These are phyloP conservation scores for Dioszegia hungarica DNA, from an alignment of 768 basidiomycete genomes.

Conservation along the genomic window DNA sequence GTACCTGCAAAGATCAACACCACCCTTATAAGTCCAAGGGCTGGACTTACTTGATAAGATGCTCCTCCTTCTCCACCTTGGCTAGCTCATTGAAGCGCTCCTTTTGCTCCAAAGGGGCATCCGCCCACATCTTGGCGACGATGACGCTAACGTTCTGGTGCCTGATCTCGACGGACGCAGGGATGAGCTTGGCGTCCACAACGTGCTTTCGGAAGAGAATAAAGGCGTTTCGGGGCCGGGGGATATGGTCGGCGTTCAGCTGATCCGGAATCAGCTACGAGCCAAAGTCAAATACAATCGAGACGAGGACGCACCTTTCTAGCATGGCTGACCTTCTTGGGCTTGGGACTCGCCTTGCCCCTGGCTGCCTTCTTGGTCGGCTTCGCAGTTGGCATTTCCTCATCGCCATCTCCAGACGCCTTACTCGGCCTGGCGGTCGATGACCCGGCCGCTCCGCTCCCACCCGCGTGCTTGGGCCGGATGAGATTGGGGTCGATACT, in stretches of 20 bases:
- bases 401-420: conserved; percentile 11
- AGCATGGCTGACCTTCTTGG: conserved; percentile 38
- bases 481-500: conserved; percentile 27
- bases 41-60: conserved; percentile 40
- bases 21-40: neutral
- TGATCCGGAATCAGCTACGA: conserved; percentile 5
- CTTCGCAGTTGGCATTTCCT: conserved; percentile 24
- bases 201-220: conserved; percentile 74
- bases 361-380: conserved; percentile 13
- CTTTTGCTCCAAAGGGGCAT: conserved; percentile 44
- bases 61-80: conserved; percentile 45
- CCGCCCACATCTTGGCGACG: conserved; percentile 66
- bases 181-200: conserved; percentile 60
- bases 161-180: conserved; percentile 58
- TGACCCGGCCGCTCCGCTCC: neutral
- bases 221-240: conserved; percentile 71
- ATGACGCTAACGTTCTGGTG: conserved; percentile 71
- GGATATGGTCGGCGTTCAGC: conserved; percentile 55
- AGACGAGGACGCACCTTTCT: conserved; percentile 25
- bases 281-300: no score
- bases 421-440: neutral
- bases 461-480: neutral
- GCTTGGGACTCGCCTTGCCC: conserved; percentile 5
- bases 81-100: conserved; percentile 44
- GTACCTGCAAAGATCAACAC: conserved; percentile 23